phyloP scores from a whole-genome alignment of 768 basidiomycete genomes.

The Boletus pseudo-olivaceus region DNA sequence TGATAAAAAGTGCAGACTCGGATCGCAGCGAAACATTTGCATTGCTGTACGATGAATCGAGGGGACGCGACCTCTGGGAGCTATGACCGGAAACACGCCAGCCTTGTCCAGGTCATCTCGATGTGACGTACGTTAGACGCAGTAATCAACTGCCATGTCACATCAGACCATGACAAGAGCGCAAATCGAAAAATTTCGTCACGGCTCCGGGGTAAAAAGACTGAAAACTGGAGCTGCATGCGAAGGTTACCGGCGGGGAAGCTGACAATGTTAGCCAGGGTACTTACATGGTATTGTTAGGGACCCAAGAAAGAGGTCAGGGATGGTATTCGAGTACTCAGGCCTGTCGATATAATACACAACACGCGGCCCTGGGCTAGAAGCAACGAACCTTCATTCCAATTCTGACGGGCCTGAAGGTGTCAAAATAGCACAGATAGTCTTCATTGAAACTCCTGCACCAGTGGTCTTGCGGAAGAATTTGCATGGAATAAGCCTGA shows the following conservation, averaged over 20 bases:
- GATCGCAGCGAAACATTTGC: not conserved
- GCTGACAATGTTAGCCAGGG: not conserved
- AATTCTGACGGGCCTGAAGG: not conserved
- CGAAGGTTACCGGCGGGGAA: not conserved
- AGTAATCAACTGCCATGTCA: not conserved
- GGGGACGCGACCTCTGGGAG: not conserved
- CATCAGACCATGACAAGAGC: not conserved
- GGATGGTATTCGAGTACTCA: not conserved
- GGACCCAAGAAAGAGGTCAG: not conserved
- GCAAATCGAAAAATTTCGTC: not conserved
- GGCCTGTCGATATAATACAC: not conserved
- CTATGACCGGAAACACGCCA: not conserved
- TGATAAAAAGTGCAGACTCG: not conserved
- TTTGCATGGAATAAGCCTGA: not conserved
- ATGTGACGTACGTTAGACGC: not conserved
- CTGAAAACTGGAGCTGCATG: not conserved
- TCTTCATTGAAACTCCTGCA: not conserved
- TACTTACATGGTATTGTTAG: not conserved
- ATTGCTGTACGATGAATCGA: not conserved
- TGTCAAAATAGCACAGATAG: not conserved
- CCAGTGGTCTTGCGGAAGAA: not conserved
- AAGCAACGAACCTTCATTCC: slow-evolving; percentile 12
- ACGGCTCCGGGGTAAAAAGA: not conserved
- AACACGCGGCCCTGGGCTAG: slow-evolving; percentile 11
- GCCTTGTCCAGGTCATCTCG: not conserved